Evolutionary conservation across 2,329 filamentous ascomycete species (phyloP), one percentile per base, ranked within the genome.

Genomic region (Domatiomyces catenatus): DNA sequence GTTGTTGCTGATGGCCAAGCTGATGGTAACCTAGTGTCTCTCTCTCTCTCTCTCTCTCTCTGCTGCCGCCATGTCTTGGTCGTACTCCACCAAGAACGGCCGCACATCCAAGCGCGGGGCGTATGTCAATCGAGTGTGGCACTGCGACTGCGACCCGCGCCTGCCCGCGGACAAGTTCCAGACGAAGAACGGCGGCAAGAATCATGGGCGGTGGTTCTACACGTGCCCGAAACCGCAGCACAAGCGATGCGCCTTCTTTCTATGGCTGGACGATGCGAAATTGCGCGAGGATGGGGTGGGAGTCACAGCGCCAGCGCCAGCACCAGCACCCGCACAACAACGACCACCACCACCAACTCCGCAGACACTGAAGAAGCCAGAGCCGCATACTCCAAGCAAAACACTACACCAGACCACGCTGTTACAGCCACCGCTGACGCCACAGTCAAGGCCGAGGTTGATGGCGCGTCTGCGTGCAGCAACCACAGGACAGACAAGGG

Each of bases 251-350:
- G 68, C 66, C 4, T 81, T 81, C 66, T 82, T 81, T 51, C 67
- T 81, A 0, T 82, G 77, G 78, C 70, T 74, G 12, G 71, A 74
- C 49, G 75, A 80, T 50, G 78, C 78, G 12, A 69, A 74, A 55
- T 55, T 65, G n/a, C 67, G 78, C 18, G 74, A 77, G 61, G 70
- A 72, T 52, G 63, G 63, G 8, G 69, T 69, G 19, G 63, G 77
- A 5, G 59, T 75, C 48, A 71, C 68, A 2, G 75, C 78, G 57
- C 63, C 67, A 2, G 26, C 28, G 6, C 22, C 22, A 24, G 22
- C 22, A 24, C 6, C 54, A 56, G 42, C 46, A 36, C 51, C 18
- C 49, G 24, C 28, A 42, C 28, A 8, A 10, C 10, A 8, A 39
- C 8, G 1, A 5, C 18, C 47, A 8, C 28, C 28, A 10, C 10